These are phyloP conservation scores for Clarkia xantiana DNA, from an alignment of 345 rosid species.

Conservation along the genomic window DNA sequence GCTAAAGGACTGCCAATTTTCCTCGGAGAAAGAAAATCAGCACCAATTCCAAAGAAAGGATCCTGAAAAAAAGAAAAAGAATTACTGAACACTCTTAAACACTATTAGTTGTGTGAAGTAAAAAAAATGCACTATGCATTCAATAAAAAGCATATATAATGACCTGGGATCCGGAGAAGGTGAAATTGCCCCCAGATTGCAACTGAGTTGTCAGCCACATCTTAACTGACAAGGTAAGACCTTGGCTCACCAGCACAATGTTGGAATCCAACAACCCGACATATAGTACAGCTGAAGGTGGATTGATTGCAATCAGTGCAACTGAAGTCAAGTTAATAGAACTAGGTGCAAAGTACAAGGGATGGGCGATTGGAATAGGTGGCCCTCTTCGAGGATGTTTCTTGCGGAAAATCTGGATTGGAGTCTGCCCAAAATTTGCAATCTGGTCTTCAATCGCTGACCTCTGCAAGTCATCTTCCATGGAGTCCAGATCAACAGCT, in stretches of 20 bases:
- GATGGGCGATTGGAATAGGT: conserved; percentile 94
- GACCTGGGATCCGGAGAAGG: conserved; percentile 89
- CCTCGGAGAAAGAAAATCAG: conserved; percentile 78
- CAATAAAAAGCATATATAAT: not conserved
- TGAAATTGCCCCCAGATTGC: conserved; percentile 88
- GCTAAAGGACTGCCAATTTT: conserved; percentile 78
- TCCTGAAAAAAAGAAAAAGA: conserved; percentile 61
- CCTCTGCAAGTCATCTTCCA: conserved; percentile 91
- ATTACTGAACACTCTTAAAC: not conserved
- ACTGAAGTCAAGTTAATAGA: conserved; percentile 79
- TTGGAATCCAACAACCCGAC: conserved; percentile 61
- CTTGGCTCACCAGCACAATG: conserved; percentile 74
- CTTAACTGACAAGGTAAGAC: conserved; percentile 76
- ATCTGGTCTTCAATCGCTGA: conserved; percentile 97
- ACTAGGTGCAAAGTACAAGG: conserved; percentile 75
- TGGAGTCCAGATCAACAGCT: conserved; percentile 74
- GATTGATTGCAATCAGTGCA: conserved; percentile 35
- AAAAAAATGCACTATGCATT: conserved; percentile 3
- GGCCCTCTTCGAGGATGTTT: conserved; percentile 97
- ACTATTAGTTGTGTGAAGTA: not conserved
- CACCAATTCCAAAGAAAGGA: conserved; percentile 88
- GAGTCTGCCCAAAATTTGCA: conserved; percentile 97
- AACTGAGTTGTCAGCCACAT: conserved; percentile 91
- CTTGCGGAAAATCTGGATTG: conserved; percentile 85
- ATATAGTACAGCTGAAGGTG: conserved; percentile 58